These are phyloP conservation scores for Alternaria dauci DNA, from an alignment of 2,329 filamentous ascomycete genomes.

Conservation along the genomic window DNA sequence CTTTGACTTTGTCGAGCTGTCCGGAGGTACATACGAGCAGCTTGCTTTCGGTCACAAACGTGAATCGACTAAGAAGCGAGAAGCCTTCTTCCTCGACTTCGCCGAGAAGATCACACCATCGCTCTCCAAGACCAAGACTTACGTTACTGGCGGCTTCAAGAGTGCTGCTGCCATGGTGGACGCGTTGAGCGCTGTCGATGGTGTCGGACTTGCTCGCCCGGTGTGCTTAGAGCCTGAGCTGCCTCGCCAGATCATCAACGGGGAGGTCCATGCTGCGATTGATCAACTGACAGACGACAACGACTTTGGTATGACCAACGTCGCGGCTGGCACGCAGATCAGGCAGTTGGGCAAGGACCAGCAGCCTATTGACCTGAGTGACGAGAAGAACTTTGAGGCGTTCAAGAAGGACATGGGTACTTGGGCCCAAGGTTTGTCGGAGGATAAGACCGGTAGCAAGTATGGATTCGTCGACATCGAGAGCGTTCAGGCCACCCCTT, in stretches of 20 bases:
- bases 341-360: conserved; percentile 62
- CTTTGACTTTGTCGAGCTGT: conserved; percentile 68
- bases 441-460: conserved; percentile 50
- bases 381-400: conserved; percentile 57
- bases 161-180: conserved; percentile 65
- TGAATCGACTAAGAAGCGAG: conserved; percentile 64
- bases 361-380: conserved; percentile 62
- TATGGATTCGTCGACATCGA: conserved; percentile 59
- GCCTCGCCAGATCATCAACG: conserved; percentile 56
- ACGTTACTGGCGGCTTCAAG: conserved; percentile 67
- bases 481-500: conserved; percentile 49
- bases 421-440: conserved; percentile 54
- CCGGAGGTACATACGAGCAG: conserved; percentile 67
- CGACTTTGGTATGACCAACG: conserved; percentile 60
- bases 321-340: conserved; percentile 61
- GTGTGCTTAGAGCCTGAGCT: conserved; percentile 61
- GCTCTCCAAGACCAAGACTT: conserved; percentile 65
- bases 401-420: conserved; percentile 60
- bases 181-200: conserved; percentile 66
- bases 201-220: conserved; percentile 66
- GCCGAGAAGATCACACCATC: conserved; percentile 62
- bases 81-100: conserved; percentile 69
- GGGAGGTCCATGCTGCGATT: conserved; percentile 57
- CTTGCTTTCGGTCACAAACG: conserved; percentile 61
- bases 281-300: conserved; percentile 58